Evolutionary conservation across 495 filamentous ascomycete species (phyloP).

Genomic region (Aspergillus olivimuriae): DNA sequence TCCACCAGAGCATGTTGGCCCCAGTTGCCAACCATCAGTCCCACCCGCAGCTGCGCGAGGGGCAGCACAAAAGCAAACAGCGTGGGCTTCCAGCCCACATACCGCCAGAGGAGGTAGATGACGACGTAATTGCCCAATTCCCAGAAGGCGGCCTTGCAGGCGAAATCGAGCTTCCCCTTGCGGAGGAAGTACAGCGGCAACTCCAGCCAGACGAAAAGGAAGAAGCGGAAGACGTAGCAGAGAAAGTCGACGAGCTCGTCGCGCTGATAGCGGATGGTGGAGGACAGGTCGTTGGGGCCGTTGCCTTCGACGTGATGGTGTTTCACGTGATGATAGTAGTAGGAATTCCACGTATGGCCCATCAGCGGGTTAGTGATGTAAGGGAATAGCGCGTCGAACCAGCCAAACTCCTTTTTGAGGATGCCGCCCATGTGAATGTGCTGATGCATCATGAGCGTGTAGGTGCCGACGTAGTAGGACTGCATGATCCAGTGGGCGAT

Average conservation of each 20-base stretch:
- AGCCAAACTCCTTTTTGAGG: slow-evolving; percentile 40
- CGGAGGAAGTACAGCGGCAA: slow-evolving; percentile 65
- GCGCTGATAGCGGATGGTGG: slow-evolving; percentile 70
- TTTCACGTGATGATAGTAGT: slow-evolving; percentile 81
- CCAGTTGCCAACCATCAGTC: slow-evolving; percentile 71
- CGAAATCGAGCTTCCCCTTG: slow-evolving; percentile 46
- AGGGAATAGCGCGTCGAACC: slow-evolving; percentile 59
- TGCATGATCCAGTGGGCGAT: slow-evolving; percentile 56
- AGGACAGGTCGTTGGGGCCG: slow-evolving; percentile 67
- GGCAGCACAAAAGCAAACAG: slow-evolving; percentile 57
- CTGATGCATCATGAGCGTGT: slow-evolving; percentile 76
- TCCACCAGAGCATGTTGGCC: slow-evolving; percentile 72
- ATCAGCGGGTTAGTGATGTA: slow-evolving; percentile 69
- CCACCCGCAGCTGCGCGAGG: slow-evolving; percentile 51
- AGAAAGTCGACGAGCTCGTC: slow-evolving; percentile 58
- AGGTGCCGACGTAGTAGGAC: slow-evolving; percentile 58
- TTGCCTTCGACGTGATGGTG: slow-evolving; percentile 81
- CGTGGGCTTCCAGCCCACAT: slow-evolving; percentile 45
- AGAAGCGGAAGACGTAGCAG: slow-evolving; percentile 64
- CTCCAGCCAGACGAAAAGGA: slow-evolving; percentile 66
- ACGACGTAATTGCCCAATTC: slow-evolving; percentile 48
- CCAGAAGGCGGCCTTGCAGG: slow-evolving; percentile 46
- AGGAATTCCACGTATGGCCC: slow-evolving; percentile 79
- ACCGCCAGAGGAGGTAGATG: slow-evolving; percentile 41
- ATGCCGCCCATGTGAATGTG: slow-evolving; percentile 76